Conservation (phyloP, 495 filamentous ascomycete genomes). For the Cenococcum geophilum region DNA sequence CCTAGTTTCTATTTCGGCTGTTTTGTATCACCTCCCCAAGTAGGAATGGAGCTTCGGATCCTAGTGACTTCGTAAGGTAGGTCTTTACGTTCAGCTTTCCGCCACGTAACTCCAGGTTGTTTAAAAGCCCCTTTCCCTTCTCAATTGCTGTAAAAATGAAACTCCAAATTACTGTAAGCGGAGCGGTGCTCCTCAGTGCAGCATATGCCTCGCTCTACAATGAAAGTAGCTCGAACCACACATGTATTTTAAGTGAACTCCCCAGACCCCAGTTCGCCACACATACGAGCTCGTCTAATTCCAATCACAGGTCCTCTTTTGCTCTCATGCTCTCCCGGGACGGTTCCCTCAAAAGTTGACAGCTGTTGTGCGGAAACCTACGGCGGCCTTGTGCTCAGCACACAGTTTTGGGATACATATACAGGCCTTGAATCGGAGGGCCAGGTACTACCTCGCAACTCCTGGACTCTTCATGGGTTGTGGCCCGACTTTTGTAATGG, state of each 20-base stretch:
- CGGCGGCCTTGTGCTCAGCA: constrained; percentile 46
- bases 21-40: constrained; percentile 22
- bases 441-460: constrained; percentile 43
- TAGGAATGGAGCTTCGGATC: constrained; percentile 23
- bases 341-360: constrained; percentile 41
- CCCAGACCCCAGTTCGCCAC: neutral
- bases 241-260: constrained; percentile 36
- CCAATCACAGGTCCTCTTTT: constrained; percentile 9
- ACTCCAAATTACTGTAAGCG: neutral
- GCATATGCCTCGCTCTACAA: constrained; percentile 13
- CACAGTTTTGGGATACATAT: constrained; percentile 51
- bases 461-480: constrained; percentile 49
- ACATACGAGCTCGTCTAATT: neutral
- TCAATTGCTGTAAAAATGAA: constrained; percentile 5
- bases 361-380: constrained; percentile 50
- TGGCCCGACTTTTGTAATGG: constrained; percentile 50
- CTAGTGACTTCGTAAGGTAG: constrained; percentile 13
- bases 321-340: constrained; percentile 45
- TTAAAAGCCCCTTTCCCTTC: neutral
- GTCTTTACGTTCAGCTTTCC: constrained; percentile 4
- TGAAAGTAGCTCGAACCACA: constrained; percentile 42
- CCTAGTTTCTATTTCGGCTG: constrained; percentile 8
- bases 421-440: constrained; percentile 46
- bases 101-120: neutral
- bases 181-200: constrained; percentile 4